These are phyloP conservation scores for Mycocalia duriaeana DNA, from an alignment of 1,284 basidiomycete species.

Conservation along the genomic window DNA sequence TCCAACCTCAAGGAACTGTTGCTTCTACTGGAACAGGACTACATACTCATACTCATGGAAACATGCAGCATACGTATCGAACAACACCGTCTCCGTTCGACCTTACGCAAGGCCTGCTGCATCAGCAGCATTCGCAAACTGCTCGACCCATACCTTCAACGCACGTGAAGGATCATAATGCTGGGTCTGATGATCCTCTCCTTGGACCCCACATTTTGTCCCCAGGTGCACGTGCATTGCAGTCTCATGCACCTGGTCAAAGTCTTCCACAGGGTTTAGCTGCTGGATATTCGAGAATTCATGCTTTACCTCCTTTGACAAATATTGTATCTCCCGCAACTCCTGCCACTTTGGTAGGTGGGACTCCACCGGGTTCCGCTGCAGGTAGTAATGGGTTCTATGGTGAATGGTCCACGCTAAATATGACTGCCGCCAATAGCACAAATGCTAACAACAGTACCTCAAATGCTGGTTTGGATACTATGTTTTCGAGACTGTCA, in stretches of 20 bases:
- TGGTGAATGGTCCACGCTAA: slow-evolving; percentile 20
- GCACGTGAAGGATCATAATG: slow-evolving; percentile 8
- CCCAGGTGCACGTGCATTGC: slow-evolving; percentile 63
- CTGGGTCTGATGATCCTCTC: slow-evolving; percentile 11
- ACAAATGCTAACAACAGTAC: slow-evolving; percentile 7
- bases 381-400: slow-evolving; percentile 20
- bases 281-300: slow-evolving; percentile 80
- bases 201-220: slow-evolving; percentile 36
- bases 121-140: slow-evolving; percentile 19
- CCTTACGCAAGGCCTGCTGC: slow-evolving; percentile 34
- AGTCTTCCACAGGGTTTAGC: slow-evolving; percentile 85
- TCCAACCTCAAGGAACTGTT: slow-evolving; percentile 17
- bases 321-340: slow-evolving; percentile 37
- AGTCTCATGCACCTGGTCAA: slow-evolving; percentile 79
- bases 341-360: slow-evolving; percentile 22
- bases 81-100: slow-evolving; percentile 38
- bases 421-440: slow-evolving; percentile 13
- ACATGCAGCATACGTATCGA: slow-evolving; percentile 29
- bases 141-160: slow-evolving; percentile 23
- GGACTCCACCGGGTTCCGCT: slow-evolving; percentile 18
- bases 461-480: slow-evolving; percentile 32
- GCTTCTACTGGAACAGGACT: slow-evolving; percentile 22
- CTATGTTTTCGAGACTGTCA: slow-evolving; percentile 44
- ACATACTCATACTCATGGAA: slow-evolving; percentile 29
- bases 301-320: slow-evolving; percentile 56